These are phyloP conservation scores for Wickerhamomyces kurtzmanii DNA, from an alignment of 805 yeast genomes.

Conservation along the genomic window DNA sequence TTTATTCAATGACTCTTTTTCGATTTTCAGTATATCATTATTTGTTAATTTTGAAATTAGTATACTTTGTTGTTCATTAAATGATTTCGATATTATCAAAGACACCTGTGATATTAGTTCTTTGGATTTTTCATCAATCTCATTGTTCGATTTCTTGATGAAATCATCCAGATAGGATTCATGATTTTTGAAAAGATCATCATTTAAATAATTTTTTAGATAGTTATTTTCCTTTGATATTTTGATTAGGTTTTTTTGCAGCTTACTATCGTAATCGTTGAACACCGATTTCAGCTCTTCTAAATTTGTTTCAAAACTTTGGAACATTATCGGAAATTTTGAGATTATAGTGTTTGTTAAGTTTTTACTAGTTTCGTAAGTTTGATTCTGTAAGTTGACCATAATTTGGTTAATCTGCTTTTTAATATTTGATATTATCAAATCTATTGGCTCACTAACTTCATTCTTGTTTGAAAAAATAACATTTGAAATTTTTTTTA, in stretches of 20 bases:
- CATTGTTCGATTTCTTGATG: constrained; percentile 5
- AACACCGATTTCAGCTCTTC: constrained; percentile 5
- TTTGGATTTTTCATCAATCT: constrained; percentile 12
- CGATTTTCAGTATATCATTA: constrained; percentile 8
- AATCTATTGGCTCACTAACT: no score
- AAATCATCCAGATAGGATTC: constrained; percentile 7
- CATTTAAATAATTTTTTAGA: constrained; percentile 10
- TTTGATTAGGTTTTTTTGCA: constrained; percentile 11
- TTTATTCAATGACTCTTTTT: constrained; percentile 7
- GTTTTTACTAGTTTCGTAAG: constrained; percentile 13
- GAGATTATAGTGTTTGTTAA: constrained; percentile 12
- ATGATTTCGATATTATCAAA: no score
- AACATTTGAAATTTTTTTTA: neutral
- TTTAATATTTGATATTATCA: constrained; percentile 5
- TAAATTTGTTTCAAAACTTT: constrained; percentile 10
- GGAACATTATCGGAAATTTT: constrained; percentile 12
- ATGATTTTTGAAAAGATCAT: constrained; percentile 14
- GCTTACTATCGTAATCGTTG: constrained; percentile 3
- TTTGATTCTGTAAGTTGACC: constrained; percentile 7
- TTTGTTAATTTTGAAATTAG: constrained; percentile 8
- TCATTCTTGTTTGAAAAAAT: no score
- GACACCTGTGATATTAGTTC: no score
- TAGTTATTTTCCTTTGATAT: constrained; percentile 16
- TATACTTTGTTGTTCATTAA: constrained; percentile 8
- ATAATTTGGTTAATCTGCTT: constrained; percentile 7